Evolutionary conservation across 2,329 filamentous ascomycete genomes (phyloP).

Genomic region (Penicillium italicum): DNA sequence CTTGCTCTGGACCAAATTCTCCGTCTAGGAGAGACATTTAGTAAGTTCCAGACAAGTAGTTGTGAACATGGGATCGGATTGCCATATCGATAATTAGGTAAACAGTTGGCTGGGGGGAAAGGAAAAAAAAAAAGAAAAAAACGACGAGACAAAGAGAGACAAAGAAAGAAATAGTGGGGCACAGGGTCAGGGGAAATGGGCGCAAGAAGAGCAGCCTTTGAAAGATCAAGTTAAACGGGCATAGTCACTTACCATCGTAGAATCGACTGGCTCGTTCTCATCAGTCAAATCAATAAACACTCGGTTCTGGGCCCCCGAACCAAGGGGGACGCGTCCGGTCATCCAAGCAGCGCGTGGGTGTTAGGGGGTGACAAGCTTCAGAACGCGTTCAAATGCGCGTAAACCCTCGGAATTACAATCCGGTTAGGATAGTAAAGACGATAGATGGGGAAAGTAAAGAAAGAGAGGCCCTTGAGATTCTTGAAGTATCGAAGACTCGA

Average conservation of each 20-base stretch:
- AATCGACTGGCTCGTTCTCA: neutral
- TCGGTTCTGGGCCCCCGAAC: neutral
- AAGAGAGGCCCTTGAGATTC: neutral
- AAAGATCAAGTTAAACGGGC: neutral
- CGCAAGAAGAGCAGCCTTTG: neutral
- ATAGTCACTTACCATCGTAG: neutral
- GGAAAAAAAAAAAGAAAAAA: too few species aligned
- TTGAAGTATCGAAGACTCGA: neutral
- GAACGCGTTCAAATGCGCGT: neutral
- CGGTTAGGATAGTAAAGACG: neutral
- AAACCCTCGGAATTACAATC: neutral
- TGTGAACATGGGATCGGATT: neutral
- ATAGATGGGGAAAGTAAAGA: neutral
- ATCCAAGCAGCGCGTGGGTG: neutral
- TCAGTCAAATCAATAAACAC: conserved; percentile 5
- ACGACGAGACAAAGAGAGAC: neutral
- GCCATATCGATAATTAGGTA: neutral
- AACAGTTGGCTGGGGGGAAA: neutral
- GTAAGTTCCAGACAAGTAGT: neutral
- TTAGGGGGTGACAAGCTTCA: neutral
- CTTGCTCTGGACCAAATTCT: neutral
- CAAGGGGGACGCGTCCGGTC: neutral
- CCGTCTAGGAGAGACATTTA: neutral
- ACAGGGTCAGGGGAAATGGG: too few species aligned
- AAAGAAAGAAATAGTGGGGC: neutral